Conservation (phyloP, 73 alveolate genomes). For the Tetrahymena thermophila region DNA sequence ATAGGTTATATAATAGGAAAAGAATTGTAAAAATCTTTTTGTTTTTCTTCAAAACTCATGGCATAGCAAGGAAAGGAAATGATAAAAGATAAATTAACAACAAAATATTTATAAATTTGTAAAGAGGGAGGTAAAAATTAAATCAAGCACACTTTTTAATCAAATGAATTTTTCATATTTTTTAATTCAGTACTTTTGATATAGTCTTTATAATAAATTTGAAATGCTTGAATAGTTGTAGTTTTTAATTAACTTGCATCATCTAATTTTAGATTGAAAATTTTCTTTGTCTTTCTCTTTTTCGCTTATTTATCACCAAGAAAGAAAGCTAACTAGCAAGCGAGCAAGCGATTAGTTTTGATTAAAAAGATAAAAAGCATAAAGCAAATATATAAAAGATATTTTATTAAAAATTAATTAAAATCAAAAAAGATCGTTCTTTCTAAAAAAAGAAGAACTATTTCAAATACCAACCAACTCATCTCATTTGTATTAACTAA, state of each 20-base stretch:
- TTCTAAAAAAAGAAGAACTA: background rate
- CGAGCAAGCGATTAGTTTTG: too few species aligned
- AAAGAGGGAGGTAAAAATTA: background rate
- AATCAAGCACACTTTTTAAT: background rate
- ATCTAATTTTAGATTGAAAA: background rate
- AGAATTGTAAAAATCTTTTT: background rate
- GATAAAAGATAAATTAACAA: background rate
- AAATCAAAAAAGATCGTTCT: background rate
- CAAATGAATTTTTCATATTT: background rate
- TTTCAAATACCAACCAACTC: background rate
- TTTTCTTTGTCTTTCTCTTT: too few species aligned
- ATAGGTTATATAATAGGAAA: background rate
- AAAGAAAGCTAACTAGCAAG: too few species aligned
- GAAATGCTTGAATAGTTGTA: background rate
- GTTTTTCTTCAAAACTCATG: background rate
- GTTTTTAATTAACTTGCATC: background rate
- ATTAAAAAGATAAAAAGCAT: background rate
- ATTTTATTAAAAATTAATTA: background rate
- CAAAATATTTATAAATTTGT: background rate
- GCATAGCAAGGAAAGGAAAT: background rate
- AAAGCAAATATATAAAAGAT: background rate
- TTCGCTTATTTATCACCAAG: background rate
- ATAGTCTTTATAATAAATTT: background rate
- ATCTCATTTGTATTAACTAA: background rate
- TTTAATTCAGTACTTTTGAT: background rate